These are phyloP conservation scores for Beauveria bassiana DNA, from an alignment of 2,329 filamentous ascomycete genomes.

Conservation along the genomic window DNA sequence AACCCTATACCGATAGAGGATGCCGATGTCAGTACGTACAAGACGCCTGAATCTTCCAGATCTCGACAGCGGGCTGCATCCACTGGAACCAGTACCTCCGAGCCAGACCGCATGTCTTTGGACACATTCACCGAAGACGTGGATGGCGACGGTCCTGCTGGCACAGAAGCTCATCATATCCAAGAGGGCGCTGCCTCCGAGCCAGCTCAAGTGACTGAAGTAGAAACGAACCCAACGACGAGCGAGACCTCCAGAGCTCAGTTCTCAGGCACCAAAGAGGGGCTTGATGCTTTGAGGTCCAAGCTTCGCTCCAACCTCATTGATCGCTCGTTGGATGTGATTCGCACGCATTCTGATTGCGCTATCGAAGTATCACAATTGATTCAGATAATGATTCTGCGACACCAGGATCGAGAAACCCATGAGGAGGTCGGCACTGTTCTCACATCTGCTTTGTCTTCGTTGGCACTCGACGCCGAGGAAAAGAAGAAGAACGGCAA, in stretches of 20 bases:
- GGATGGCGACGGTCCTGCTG: constrained; percentile 20
- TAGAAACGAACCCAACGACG: neutral
- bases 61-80: constrained; percentile 17
- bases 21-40: constrained; percentile 43
- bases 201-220: neutral
- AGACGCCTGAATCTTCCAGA: constrained; percentile 23
- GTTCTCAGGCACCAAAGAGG: constrained; percentile 50
- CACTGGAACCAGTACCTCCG: constrained; percentile 18
- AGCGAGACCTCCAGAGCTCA: neutral
- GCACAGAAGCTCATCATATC: constrained; percentile 12
- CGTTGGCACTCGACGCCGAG: constrained; percentile 53
- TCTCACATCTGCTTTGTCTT: constrained; percentile 75
- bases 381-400: constrained; percentile 62
- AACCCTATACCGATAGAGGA: constrained; percentile 62
- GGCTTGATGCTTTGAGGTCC: constrained; percentile 67
- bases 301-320: constrained; percentile 71
- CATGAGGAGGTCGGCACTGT: constrained; percentile 73
- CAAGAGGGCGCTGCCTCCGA: neutral
- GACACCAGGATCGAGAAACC: constrained; percentile 47
- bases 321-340: constrained; percentile 81
- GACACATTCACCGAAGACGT: constrained; percentile 25
- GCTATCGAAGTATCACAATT: constrained; percentile 89
- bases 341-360: constrained; percentile 78
- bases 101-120: constrained; percentile 31
- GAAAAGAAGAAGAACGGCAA: constrained; percentile 55